A percentile compares a stretch with the other conserved stretches of the same genome.
Conservation (phyloP, 805 yeast genomes). For the Yarrowia sp. region DNA sequence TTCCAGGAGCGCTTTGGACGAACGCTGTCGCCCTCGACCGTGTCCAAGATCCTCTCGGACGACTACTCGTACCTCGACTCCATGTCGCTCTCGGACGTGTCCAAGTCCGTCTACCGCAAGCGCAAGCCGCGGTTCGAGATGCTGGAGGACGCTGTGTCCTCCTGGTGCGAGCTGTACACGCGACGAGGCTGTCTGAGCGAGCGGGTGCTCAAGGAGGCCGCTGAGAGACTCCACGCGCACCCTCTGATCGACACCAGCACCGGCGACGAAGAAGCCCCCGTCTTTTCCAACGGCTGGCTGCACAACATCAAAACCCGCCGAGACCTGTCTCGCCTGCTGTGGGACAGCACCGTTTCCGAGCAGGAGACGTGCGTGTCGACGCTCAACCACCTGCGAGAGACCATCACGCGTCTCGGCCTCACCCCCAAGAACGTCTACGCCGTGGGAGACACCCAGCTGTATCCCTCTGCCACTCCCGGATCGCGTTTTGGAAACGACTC, state of each 20-base stretch:
- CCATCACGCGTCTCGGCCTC: not conserved
- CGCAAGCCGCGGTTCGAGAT: slow-evolving; percentile 3
- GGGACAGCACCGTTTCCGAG: slow-evolving; percentile 4
- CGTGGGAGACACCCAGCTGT: slow-evolving; percentile 4
- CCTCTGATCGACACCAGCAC: slow-evolving; percentile 6
- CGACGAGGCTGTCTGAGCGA: slow-evolving; percentile 13
- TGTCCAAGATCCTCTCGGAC: slow-evolving; percentile 14
- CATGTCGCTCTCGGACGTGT: not conserved
- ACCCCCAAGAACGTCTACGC: slow-evolving; percentile 9
- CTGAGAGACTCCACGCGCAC: not conserved
- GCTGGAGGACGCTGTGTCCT: slow-evolving; percentile 1
- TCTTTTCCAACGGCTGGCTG: slow-evolving; percentile 9
- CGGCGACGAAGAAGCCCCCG: not conserved
- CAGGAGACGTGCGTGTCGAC: not conserved
- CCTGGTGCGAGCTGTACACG: slow-evolving; percentile 21
- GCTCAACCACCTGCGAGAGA: not conserved
- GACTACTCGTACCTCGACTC: slow-evolving; percentile 13
- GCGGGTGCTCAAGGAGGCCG: slow-evolving; percentile 9
- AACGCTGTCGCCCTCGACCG: not conserved
- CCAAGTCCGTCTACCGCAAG: not conserved
- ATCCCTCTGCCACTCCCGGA: slow-evolving; percentile 6
- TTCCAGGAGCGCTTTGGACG: slow-evolving; percentile 3
- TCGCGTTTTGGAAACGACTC: slow-evolving; percentile 1
- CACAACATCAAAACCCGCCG: slow-evolving; percentile 10
- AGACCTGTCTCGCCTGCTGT: not conserved